These are phyloP conservation scores for Xanthoconium separans DNA, from an alignment of 1,284 basidiomycete genomes.

Conservation along the genomic window DNA sequence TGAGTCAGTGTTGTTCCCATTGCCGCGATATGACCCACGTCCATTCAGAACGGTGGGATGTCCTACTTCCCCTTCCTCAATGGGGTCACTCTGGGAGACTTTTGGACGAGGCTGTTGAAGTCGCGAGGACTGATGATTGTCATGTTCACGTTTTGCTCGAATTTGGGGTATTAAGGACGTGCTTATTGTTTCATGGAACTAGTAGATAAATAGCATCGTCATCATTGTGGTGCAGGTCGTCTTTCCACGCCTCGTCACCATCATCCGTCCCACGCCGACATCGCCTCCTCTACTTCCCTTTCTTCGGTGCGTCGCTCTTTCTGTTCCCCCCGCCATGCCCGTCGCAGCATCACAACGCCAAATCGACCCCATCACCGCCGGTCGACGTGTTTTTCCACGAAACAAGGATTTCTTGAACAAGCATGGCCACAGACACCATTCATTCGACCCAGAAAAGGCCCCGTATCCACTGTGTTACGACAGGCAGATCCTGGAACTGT, in stretches of 20 bases:
- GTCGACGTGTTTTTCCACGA: slow-evolving; percentile 31
- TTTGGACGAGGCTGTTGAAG: slow-evolving; percentile 34
- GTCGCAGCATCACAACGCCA: slow-evolving; percentile 11
- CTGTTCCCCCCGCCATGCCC: slow-evolving; percentile 18
- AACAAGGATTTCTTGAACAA: slow-evolving; percentile 59
- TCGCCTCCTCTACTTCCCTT: neutral
- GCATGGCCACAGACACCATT: slow-evolving; percentile 61
- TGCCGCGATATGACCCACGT: neutral
- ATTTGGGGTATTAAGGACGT: slow-evolving; percentile 24
- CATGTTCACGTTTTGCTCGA: slow-evolving; percentile 25
- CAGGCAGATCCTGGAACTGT: slow-evolving; percentile 63
- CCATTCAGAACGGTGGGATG: slow-evolving; percentile 44
- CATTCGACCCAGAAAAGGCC: slow-evolving; percentile 68
- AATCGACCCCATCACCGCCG: slow-evolving; percentile 11
- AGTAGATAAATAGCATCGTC: neutral
- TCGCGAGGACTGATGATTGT: slow-evolving; percentile 27
- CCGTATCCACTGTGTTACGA: slow-evolving; percentile 69
- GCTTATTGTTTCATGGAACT: slow-evolving; percentile 9
- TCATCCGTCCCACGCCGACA: slow-evolving; percentile 13
- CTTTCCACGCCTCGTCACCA: slow-evolving; percentile 18
- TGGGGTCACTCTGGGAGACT: slow-evolving; percentile 44
- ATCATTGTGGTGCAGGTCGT: neutral
- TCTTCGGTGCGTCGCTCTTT: neutral
- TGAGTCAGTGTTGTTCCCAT: slow-evolving; percentile 26
- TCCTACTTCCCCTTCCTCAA: slow-evolving; percentile 47